Evolutionary conservation across 805 yeast species (phyloP).

Genomic region (Pichia exigua): DNA sequence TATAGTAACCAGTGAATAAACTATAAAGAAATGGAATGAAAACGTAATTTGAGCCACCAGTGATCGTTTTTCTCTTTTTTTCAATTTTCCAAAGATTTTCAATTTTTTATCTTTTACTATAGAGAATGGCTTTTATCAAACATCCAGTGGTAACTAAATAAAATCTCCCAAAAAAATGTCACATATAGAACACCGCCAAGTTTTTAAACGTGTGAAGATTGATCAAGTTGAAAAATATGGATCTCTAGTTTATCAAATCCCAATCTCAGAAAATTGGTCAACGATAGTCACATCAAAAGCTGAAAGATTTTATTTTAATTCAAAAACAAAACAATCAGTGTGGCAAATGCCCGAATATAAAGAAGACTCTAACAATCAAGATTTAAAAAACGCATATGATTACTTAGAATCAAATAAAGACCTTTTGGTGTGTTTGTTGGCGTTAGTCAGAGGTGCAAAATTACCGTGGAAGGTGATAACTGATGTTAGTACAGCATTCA

Average conservation of each 20-base stretch:
- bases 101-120: too few species aligned
- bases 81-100: too few species aligned
- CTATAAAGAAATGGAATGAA: too few species aligned
- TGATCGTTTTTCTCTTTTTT: too few species aligned
- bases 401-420: slow-evolving; percentile 8
- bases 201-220: not conserved
- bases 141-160: too few species aligned
- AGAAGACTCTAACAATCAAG: not conserved
- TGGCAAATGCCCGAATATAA: slow-evolving; percentile 20
- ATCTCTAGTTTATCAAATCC: slow-evolving; percentile 5
- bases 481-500: not conserved
- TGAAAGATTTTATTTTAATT: slow-evolving; percentile 19
- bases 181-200: not conserved
- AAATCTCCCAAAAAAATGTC: too few species aligned
- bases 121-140: too few species aligned
- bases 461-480: not conserved
- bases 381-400: slow-evolving; percentile 1
- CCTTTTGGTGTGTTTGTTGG: slow-evolving; percentile 13
- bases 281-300: slow-evolving; percentile 20
- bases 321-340: slow-evolving; percentile 6
- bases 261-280: slow-evolving; percentile 16
- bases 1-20: too few species aligned
- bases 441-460: slow-evolving; percentile 13
- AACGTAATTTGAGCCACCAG: too few species aligned
- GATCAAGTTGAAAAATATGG: slow-evolving; percentile 1